A percentile compares a stretch with the other conserved stretches of the same genome.
These are phyloP conservation scores for Penicillium sp. DNA, from an alignment of 2,329 filamentous ascomycete genomes.

Conservation along the genomic window DNA sequence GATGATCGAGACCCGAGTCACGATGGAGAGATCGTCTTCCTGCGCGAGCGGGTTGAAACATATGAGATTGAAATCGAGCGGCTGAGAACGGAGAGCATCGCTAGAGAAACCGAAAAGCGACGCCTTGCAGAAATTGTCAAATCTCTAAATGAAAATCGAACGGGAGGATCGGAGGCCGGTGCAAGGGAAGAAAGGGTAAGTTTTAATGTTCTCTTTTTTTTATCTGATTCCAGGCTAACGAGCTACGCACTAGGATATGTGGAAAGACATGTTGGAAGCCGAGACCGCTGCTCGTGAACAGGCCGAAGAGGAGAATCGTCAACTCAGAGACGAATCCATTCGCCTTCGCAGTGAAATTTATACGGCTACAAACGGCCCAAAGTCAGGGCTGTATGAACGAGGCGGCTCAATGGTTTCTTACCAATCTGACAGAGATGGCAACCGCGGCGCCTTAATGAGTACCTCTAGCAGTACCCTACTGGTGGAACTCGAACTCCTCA, in stretches of 20 bases:
- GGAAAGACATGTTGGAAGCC: slow-evolving; percentile 91
- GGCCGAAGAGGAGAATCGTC: slow-evolving; percentile 84
- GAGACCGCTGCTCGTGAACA: slow-evolving; percentile 89
- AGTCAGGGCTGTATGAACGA: slow-evolving; percentile 38
- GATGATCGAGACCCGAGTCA: slow-evolving; percentile 57
- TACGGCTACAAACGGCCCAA: slow-evolving; percentile 32
- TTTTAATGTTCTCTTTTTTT: slow-evolving; percentile 14
- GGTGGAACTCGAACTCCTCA: slow-evolving; percentile 81
- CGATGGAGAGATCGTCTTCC: slow-evolving; percentile 82
- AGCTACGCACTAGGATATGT: slow-evolving; percentile 69
- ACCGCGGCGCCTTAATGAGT: slow-evolving; percentile 54
- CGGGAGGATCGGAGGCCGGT: slow-evolving; percentile 55
- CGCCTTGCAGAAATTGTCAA: slow-evolving; percentile 82
- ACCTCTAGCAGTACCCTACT: slow-evolving; percentile 71
- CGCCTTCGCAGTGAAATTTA: slow-evolving; percentile 60
- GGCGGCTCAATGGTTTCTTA: slow-evolving; percentile 45
- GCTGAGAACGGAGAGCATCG: slow-evolving; percentile 75
- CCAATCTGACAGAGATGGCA: slow-evolving; percentile 42
- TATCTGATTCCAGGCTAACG: neutral
- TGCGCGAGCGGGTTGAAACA: slow-evolving; percentile 83
- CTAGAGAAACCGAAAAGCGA: slow-evolving; percentile 82
- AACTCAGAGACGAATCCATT: slow-evolving; percentile 81
- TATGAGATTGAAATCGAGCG: slow-evolving; percentile 84
- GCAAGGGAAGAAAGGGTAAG: slow-evolving; percentile 52
- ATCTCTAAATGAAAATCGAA: slow-evolving; percentile 60